These are phyloP conservation scores for Lactuca sativa DNA, from an alignment of 129 eudicot genomes.

Conservation along the genomic window DNA sequence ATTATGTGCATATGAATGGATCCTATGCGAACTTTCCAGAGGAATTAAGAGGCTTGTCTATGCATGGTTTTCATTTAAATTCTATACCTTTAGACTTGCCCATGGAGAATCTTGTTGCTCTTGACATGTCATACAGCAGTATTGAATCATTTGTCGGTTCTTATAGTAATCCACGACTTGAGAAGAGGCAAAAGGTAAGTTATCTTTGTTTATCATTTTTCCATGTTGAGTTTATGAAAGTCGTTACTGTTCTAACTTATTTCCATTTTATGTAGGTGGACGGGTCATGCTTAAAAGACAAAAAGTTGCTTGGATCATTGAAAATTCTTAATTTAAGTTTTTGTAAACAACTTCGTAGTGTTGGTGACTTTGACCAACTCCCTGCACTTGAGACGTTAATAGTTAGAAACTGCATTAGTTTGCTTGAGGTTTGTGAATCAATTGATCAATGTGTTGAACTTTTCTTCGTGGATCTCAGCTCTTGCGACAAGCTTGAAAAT, in stretches of 20 bases:
- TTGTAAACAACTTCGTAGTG: not conserved
- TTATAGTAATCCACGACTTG: not conserved
- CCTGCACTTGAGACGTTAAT: conserved; percentile 1
- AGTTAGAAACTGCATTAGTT: not conserved
- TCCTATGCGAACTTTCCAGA: too few relatives aligned
- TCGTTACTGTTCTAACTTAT: too few relatives aligned
- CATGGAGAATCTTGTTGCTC: too few relatives aligned
- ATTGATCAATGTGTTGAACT: not conserved
- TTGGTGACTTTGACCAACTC: too few relatives aligned
- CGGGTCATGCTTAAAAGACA: too few relatives aligned
- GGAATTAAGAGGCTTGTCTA: not conserved
- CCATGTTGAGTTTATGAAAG: not conserved
- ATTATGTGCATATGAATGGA: too few relatives aligned
- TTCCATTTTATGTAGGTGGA: too few relatives aligned
- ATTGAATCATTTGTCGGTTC: too few relatives aligned
- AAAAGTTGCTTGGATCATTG: too few relatives aligned
- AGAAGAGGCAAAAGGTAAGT: not conserved
- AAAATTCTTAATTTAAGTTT: conserved; percentile 32
- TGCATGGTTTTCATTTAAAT: conserved; percentile 3
- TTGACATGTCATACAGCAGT: not conserved
- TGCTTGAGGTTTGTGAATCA: conserved; percentile 2
- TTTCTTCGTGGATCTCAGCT: conserved; percentile 5
- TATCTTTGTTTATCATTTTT: not conserved
- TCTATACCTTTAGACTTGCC: too few relatives aligned
- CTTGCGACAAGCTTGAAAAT: conserved; percentile 11